These are phyloP conservation scores for Fusarium lateritium DNA, from an alignment of 2,329 filamentous ascomycete species.

Conservation along the genomic window DNA sequence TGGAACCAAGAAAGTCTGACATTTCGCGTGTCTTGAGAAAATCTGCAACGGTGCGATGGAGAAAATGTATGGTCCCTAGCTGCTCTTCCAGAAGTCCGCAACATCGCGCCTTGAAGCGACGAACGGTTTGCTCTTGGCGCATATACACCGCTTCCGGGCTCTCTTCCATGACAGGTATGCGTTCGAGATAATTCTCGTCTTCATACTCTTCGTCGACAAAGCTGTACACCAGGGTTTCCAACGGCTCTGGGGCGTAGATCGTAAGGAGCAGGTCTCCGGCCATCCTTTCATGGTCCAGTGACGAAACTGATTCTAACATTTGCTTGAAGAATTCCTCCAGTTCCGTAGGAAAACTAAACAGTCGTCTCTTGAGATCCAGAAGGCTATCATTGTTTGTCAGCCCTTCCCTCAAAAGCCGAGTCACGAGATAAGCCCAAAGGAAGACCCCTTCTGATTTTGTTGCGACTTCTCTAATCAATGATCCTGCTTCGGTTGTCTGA, in stretches of 20 bases:
- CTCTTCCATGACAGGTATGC: too few relatives aligned
- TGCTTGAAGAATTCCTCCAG: not conserved
- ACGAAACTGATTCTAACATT: not conserved
- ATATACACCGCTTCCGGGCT: too few relatives aligned
- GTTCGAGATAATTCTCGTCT: not conserved
- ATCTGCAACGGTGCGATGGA: not conserved
- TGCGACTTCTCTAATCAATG: not conserved
- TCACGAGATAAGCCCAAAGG: not conserved
- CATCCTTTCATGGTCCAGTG: not conserved
- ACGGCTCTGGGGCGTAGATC: not conserved
- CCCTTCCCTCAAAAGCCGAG: not conserved
- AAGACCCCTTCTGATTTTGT: not conserved
- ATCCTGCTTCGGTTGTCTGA: not conserved
- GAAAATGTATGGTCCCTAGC: not conserved
- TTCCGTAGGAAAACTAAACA: not conserved
- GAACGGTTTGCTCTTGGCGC: not conserved
- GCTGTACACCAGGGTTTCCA: not conserved
- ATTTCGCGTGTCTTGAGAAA: not conserved
- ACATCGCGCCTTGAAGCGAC: not conserved
- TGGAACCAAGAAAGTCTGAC: not conserved
- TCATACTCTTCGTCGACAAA: not conserved
- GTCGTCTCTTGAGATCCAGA: not conserved
- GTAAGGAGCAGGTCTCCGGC: not conserved
- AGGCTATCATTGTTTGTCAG: not conserved
- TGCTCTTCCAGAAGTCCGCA: not conserved